Conservation (phyloP, 1,284 basidiomycete species). For the Marasmius tenuissimus region DNA sequence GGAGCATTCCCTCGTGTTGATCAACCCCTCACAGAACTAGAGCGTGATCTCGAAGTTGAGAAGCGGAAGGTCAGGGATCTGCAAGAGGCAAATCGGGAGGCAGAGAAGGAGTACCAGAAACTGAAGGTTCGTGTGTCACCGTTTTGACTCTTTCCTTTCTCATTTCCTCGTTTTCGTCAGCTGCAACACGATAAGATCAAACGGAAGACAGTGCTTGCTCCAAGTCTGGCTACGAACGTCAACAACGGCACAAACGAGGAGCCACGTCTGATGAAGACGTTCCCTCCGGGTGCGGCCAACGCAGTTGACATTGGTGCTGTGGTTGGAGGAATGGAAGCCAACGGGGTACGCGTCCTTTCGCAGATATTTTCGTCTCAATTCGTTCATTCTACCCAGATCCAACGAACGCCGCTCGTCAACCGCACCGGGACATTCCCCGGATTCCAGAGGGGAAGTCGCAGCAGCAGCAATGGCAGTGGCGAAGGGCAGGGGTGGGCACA, state of each 20-base stretch:
- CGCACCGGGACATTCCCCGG: constrained; percentile 35
- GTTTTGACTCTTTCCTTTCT: not conserved
- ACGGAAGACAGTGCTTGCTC: constrained; percentile 67
- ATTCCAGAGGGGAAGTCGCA: not conserved
- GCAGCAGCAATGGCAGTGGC: not conserved
- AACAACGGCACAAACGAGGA: constrained; percentile 17
- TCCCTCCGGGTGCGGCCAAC: constrained; percentile 22
- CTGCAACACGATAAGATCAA: constrained; percentile 74
- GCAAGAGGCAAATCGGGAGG: constrained; percentile 71
- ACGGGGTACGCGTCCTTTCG: constrained; percentile 44
- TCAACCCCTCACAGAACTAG: constrained; percentile 50
- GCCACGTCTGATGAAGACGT: constrained; percentile 16
- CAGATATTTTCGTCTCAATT: not conserved
- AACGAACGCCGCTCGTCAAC: constrained; percentile 67
- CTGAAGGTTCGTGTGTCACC: constrained; percentile 55
- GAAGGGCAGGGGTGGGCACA: constrained; percentile 10
- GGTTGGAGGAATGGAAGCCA: constrained; percentile 70
- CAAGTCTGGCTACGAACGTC: constrained; percentile 23
- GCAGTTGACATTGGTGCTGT: constrained; percentile 52
- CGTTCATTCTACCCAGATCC: constrained; percentile 47
- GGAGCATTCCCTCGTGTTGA: constrained; percentile 3
- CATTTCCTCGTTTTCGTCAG: constrained; percentile 32
- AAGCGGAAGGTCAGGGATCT: constrained; percentile 69
- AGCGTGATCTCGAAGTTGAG: constrained; percentile 78
- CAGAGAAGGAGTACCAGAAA: constrained; percentile 85